Evolutionary conservation across 176 grass and related monocot species (phyloP).

Genomic region (Aechmea fasciata): DNA sequence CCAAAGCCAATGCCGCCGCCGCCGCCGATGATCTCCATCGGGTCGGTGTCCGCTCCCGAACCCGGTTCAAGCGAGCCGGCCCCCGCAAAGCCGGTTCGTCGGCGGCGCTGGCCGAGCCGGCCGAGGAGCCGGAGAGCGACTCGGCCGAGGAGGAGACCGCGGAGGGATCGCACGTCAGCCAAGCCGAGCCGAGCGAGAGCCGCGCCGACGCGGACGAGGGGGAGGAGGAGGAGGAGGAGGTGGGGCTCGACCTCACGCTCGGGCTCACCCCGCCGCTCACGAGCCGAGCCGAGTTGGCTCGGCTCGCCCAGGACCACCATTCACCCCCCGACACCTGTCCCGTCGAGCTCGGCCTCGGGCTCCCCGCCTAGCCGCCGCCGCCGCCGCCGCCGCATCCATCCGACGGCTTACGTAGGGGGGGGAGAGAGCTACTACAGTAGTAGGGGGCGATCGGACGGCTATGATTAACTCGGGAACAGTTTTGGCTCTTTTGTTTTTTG

Average conservation of each 20-base stretch:
- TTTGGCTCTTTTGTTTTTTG: too few relatives aligned
- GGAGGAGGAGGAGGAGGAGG: constrained; percentile 5
- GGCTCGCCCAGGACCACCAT: too few relatives aligned
- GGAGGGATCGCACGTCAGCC: constrained; percentile 48
- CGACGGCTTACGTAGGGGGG: too few relatives aligned
- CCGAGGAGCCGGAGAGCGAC: neutral
- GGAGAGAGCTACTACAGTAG: too few relatives aligned
- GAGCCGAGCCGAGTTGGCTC: neutral
- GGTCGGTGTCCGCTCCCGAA: constrained; percentile 17
- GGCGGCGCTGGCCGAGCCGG: neutral
- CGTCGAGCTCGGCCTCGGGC: too few relatives aligned
- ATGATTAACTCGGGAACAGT: too few relatives aligned
- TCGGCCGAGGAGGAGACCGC: constrained; percentile 29
- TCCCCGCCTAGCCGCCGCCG: too few relatives aligned
- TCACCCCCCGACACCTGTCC: too few relatives aligned
- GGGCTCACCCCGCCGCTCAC: constrained; percentile 11
- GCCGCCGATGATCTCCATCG: constrained; percentile 13
- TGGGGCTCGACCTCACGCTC: constrained; percentile 34
- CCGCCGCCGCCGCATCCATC: too few relatives aligned
- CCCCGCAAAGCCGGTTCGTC: neutral
- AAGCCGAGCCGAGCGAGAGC: constrained; percentile 28
- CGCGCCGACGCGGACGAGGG: neutral
- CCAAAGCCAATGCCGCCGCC: constrained; percentile 3
- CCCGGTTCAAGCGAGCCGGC: constrained; percentile 33
- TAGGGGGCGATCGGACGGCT: too few relatives aligned